Base-by-base conservation (phyloP, 768 basidiomycete genomes). In the Dacryopinax spathularia region DNA sequence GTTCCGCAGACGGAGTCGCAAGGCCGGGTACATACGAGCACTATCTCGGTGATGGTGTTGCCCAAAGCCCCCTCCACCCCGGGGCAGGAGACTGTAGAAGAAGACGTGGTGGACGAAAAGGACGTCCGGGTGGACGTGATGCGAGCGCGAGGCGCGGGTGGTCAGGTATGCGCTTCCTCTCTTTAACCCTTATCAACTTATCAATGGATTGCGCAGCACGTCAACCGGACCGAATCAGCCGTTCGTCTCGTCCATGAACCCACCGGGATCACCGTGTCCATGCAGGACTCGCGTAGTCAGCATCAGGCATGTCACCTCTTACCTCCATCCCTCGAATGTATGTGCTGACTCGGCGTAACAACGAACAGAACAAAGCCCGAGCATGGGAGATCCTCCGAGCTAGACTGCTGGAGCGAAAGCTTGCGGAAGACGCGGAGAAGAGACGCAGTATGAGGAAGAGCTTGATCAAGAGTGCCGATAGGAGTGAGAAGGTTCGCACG, bases 161-260 rank as follows among this genome's bases (percentile, higher is more conserved):
- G 96, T 16, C 94, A 96, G 80, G 91, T 91, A 65, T 62, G 77
- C 69, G 10, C 22, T 29, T 34, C 13, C 20, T 22, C 5, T 41
- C 22, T 37, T 48, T 34, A 31, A 33, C 22, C 25, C 15, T 15
- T 15, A 0, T 39, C 27, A 37, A 39, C 61, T 59, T 18, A 60
- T 33, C 9, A 18, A 7, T 35, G 34, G 20, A 10, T n/a, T n/a
- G n/a, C n/a, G n/a, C 67, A 97, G 88, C 95, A 98, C 75, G 96
- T 98, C 70, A 99, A 99, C 76, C 91, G 88, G 80, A 98, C 96
- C 0, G 96, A 99, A 75, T 97, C 95, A 1, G 95, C 96, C 1
- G 93, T 99, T 22, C 86, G 96, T 0, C 74, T 98, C 44, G 95
- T 92, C 0, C 96, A 99, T 69, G 75, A 88, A 15, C 95, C 96